phyloP scores from a whole-genome alignment of 768 basidiomycete species.

The Lentinula detonsa region DNA sequence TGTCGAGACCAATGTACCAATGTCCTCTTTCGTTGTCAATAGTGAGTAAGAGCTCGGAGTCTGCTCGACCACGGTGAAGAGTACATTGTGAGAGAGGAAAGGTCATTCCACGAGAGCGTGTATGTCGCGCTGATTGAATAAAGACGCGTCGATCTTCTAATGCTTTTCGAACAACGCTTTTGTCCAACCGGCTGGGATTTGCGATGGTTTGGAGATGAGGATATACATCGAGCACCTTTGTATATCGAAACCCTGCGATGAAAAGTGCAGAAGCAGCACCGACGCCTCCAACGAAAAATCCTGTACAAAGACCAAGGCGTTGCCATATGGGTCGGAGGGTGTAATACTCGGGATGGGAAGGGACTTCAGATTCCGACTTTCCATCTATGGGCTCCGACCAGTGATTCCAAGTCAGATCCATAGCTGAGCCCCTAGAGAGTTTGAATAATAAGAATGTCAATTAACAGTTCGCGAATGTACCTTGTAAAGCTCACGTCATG shows the following conservation, averaged over 20 bases:
- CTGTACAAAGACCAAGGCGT: conserved; percentile 21
- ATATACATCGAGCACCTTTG: conserved; percentile 23
- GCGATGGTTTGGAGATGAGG: conserved; percentile 10
- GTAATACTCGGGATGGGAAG: conserved; percentile 12
- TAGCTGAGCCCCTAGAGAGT: conserved; percentile 2
- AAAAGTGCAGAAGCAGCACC: conserved; percentile 23
- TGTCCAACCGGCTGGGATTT: background rate
- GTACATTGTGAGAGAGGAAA: conserved; percentile 21
- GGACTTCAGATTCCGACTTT: conserved; percentile 1
- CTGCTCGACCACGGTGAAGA: conserved; percentile 23
- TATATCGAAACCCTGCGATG: conserved; percentile 23
- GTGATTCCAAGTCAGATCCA: conserved; percentile 6
- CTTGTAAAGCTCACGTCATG: conserved; percentile 3
- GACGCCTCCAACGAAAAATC: conserved; percentile 23
- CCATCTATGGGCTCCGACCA: conserved; percentile 2
- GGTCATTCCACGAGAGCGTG: conserved; percentile 17
- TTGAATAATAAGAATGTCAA: background rate
- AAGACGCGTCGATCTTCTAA: conserved; percentile 19
- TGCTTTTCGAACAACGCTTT: background rate
- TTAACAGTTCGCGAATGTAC: background rate
- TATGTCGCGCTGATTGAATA: conserved; percentile 25
- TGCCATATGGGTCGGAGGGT: conserved; percentile 28
- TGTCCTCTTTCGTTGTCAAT: conserved; percentile 23
- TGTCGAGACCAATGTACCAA: conserved; percentile 26
- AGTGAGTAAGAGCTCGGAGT: conserved; percentile 25